These are phyloP conservation scores for Poterioochromonas sp. DNA, from an alignment of 352 stramenopile genomes.

Conservation along the genomic window DNA sequence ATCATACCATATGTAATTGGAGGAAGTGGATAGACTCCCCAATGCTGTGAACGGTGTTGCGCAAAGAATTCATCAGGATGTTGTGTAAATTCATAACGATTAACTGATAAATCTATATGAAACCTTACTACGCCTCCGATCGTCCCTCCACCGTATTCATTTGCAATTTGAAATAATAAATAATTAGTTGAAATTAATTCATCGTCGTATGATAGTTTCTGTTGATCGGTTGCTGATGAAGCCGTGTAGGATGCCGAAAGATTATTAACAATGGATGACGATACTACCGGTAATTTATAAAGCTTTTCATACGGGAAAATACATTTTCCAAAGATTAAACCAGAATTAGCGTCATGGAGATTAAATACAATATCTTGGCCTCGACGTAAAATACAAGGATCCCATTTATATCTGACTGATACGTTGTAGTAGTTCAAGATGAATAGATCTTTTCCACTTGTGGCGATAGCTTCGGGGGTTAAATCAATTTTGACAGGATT, in stretches of 20 bases:
- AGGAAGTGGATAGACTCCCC: conserved; percentile 1
- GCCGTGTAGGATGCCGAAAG: too few relatives aligned
- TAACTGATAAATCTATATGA: conserved; percentile 25
- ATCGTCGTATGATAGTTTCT: too few relatives aligned
- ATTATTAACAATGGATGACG: too few relatives aligned
- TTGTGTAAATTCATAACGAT: background rate
- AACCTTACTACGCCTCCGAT: background rate
- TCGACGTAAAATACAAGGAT: background rate
- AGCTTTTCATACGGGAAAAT: background rate
- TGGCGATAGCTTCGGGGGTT: background rate
- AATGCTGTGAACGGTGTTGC: conserved; percentile 18
- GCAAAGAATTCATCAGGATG: conserved; percentile 1
- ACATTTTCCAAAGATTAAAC: conserved; percentile 11
- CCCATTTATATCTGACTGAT: conserved; percentile 3
- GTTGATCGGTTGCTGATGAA: too few relatives aligned
- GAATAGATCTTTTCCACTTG: background rate
- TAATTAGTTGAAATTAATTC: background rate
- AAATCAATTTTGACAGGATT: background rate
- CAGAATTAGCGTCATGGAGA: conserved; percentile 2
- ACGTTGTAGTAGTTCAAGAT: background rate
- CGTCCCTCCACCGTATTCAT: conserved; percentile 26
- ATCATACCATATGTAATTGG: conserved; percentile 22
- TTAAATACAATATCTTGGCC: conserved; percentile 21
- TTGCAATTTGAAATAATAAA: conserved; percentile 9
- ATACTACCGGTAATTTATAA: too few relatives aligned